Conservation (phyloP, 768 basidiomycete genomes). For the Mycena galericulata region DNA sequence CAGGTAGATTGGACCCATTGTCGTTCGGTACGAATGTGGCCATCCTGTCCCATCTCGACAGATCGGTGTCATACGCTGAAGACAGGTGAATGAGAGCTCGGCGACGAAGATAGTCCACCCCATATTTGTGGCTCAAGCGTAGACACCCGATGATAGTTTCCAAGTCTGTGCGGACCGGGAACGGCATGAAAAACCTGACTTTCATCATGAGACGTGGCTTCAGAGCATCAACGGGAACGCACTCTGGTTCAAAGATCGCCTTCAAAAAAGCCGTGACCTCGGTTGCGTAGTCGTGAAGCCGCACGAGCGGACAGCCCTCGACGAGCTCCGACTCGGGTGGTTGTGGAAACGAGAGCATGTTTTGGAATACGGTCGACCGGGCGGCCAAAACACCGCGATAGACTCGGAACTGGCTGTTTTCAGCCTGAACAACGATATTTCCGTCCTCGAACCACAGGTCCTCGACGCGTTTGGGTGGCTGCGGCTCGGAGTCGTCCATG, state of each 20-base stretch:
- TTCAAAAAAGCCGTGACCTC: not conserved
- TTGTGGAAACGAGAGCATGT: not conserved
- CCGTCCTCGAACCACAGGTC: slow-evolving; percentile 26
- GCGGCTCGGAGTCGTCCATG: not conserved
- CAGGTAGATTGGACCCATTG: not conserved
- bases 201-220: not conserved
- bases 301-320: not conserved
- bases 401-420: slow-evolving; percentile 2
- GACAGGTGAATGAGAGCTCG: not conserved
- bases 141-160: not conserved
- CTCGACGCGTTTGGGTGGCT: not conserved
- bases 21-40: not conserved
- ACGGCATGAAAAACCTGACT: not conserved
- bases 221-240: not conserved
- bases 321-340: not conserved
- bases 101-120: not conserved
- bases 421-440: slow-evolving; percentile 15
- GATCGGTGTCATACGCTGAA: not conserved
- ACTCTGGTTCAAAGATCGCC: not conserved
- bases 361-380: no score
- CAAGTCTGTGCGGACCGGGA: not conserved
- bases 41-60: not conserved
- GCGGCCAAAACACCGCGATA: not conserved
- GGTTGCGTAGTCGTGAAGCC: not conserved
- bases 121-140: not conserved